These are phyloP conservation scores for Melastoma malabathricum DNA, from an alignment of 345 rosid genomes.

Conservation along the genomic window DNA sequence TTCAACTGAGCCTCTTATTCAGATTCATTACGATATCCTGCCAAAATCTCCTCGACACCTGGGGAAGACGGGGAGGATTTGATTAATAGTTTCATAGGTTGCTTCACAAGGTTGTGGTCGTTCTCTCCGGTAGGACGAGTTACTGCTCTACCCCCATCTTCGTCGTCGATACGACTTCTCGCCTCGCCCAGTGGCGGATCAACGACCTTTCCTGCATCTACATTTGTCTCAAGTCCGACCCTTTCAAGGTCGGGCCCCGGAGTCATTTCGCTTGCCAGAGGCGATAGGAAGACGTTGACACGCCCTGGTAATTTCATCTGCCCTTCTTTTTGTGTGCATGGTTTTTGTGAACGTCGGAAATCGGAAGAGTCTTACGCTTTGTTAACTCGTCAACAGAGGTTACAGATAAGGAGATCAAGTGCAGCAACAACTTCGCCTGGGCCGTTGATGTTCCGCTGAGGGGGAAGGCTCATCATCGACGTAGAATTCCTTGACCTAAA, in stretches of 20 bases:
- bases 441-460: slow-evolving; percentile 62
- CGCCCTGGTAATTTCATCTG: slow-evolving; percentile 55
- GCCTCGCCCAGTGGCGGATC: slow-evolving; percentile 98
- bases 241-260: slow-evolving; percentile 96
- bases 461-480: slow-evolving; percentile 77
- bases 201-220: slow-evolving; percentile 71
- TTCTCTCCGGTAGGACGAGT: slow-evolving; percentile 66
- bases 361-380: too few species aligned
- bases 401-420: slow-evolving; percentile 62
- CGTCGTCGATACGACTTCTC: slow-evolving; percentile 77
- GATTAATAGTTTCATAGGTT: slow-evolving; percentile 69
- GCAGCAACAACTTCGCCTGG: slow-evolving; percentile 73
- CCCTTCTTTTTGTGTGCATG: too few species aligned
- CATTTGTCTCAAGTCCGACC: slow-evolving; percentile 88
- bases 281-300: slow-evolving; percentile 45
- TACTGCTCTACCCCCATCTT: slow-evolving; percentile 59
- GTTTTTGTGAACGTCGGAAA: not conserved
- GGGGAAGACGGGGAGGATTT: slow-evolving; percentile 87
- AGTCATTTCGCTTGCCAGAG: slow-evolving; percentile 50
- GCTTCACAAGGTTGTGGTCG: slow-evolving; percentile 80
- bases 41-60: too few species aligned
- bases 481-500: slow-evolving; percentile 85
- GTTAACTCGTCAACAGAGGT: slow-evolving; percentile 32
- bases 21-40: too few species aligned
- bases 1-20: too few species aligned